Evolutionary conservation across 805 yeast species (phyloP).

Genomic region (Soucietia sequanensis): DNA sequence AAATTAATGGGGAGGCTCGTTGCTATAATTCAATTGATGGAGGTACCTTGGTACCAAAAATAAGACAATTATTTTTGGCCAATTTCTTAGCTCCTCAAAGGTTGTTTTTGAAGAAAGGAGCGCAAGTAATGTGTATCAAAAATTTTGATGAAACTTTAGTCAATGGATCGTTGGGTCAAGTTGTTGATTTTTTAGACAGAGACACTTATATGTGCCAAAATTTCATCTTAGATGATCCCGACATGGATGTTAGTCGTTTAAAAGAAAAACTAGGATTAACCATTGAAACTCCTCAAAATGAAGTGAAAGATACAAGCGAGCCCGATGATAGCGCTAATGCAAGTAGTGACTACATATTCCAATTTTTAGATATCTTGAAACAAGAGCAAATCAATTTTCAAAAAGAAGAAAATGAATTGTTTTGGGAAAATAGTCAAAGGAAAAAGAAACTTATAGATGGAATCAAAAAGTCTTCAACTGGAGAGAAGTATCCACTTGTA

Average conservation of each 20-base stretch:
- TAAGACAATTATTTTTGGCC: constrained; percentile 44
- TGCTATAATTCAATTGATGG: constrained; percentile 54
- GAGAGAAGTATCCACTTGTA: constrained; percentile 68
- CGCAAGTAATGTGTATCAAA: constrained; percentile 82
- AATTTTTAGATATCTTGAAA: constrained; percentile 44
- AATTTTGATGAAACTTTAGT: constrained; percentile 71
- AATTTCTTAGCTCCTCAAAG: constrained; percentile 63
- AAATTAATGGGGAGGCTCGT: constrained; percentile 43
- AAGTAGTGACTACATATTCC: constrained; percentile 36
- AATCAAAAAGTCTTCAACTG: constrained; percentile 44
- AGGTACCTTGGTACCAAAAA: constrained; percentile 46
- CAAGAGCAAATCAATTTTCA: constrained; percentile 7
- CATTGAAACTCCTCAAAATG: no score
- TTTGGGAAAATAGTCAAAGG: constrained; percentile 37
- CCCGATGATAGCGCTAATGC: constrained; percentile 16
- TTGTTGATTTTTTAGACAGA: constrained; percentile 51
- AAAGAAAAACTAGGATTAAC: constrained; percentile 12
- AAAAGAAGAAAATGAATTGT: constrained; percentile 8
- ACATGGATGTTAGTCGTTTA: constrained; percentile 7
- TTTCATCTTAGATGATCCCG: constrained; percentile 6
- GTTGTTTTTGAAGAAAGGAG: constrained; percentile 60
- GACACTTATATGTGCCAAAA: constrained; percentile 33
- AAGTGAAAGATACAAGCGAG: constrained; percentile 14
- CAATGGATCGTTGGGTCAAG: constrained; percentile 75
- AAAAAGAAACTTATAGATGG: constrained; percentile 46